Conservation (phyloP, 2,329 filamentous ascomycete genomes). For the Hawksworthiomyces lignivorus region DNA sequence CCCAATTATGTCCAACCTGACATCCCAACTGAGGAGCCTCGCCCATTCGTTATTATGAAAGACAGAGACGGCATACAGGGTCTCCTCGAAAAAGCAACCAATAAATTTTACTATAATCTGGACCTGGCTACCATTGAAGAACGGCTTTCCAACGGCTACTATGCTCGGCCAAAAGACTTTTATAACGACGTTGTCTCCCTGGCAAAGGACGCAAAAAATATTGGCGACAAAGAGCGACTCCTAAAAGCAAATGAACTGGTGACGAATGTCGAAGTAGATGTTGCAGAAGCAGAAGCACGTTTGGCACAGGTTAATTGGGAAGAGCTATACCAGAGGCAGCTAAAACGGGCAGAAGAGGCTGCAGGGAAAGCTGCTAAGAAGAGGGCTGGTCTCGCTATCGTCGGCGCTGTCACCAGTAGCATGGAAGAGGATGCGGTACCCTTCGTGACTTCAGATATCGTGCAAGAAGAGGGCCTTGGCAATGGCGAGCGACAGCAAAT, state of each 20-base stretch:
- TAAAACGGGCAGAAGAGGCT: conserved; percentile 53
- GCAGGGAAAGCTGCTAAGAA: conserved; percentile 57
- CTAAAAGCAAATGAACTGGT: conserved; percentile 87
- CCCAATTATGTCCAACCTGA: conserved; percentile 59
- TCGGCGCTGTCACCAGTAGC: conserved; percentile 23
- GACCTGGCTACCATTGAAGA: conserved; percentile 92
- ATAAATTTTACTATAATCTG: conserved; percentile 91
- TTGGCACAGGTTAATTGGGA: conserved; percentile 68
- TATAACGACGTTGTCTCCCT: conserved; percentile 78
- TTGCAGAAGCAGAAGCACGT: conserved; percentile 59
- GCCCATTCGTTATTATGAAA: conserved; percentile 71
- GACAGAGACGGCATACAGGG: conserved; percentile 75
- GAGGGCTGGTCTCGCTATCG: conserved; percentile 49
- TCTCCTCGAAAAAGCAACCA: conserved; percentile 64
- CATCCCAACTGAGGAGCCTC: conserved; percentile 45
- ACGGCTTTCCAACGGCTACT: conserved; percentile 93
- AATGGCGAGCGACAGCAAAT: conserved; percentile 16
- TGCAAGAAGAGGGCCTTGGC: background rate
- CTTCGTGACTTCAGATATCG: conserved; percentile 11
- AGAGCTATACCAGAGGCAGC: conserved; percentile 65
- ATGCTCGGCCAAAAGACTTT: conserved; percentile 85
- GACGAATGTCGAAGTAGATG: conserved; percentile 90
- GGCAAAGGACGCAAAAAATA: conserved; percentile 73
- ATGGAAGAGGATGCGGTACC: background rate
- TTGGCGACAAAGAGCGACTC: conserved; percentile 74